A percentile compares a stretch with the other conserved stretches of the same genome.
phyloP scores from a whole-genome alignment of 2,329 filamentous ascomycete genomes.

The Colletotrichum theobromicola region DNA sequence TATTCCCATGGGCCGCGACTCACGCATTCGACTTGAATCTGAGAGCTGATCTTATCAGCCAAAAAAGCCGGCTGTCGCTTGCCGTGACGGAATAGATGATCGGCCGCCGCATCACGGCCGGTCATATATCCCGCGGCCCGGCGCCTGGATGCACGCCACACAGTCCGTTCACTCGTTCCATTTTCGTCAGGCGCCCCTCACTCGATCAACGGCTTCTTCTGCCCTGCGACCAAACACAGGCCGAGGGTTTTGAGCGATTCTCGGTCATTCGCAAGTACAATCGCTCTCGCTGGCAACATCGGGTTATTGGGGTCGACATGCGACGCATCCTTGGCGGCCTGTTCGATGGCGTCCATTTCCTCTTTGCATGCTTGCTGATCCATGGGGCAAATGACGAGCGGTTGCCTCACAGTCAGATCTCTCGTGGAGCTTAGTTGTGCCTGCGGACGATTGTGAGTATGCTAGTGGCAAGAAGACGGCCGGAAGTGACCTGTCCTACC shows the following conservation, averaged over 20 bases:
- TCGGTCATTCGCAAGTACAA: constrained; percentile 79
- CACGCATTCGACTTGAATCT: not conserved
- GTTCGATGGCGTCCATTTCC: constrained; percentile 98
- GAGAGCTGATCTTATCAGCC: not conserved
- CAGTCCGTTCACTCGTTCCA: not conserved
- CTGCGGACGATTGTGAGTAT: constrained; percentile 48
- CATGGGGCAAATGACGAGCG: constrained; percentile 93
- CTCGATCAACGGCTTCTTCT: constrained; percentile 71
- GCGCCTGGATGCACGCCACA: not conserved
- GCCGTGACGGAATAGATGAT: not conserved
- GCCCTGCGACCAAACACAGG: constrained; percentile 66
- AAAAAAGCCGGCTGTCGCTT: not conserved
- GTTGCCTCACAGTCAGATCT: constrained; percentile 88
- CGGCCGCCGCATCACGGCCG: not conserved
- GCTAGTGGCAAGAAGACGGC: not conserved
- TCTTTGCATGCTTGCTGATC: constrained; percentile 97
- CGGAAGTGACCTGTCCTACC: constrained; percentile 53
- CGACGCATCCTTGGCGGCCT: constrained; percentile 90
- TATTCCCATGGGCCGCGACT: not conserved
- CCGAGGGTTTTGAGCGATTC: constrained; percentile 67
- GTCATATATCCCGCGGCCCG: constrained; percentile 6
- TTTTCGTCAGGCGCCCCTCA: constrained; percentile 31
- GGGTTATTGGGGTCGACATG: constrained; percentile 89
- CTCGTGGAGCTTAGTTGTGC: constrained; percentile 86
- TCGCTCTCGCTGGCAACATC: constrained; percentile 85